Percentiles rank a stretch among this genome's conserved stretches.
phyloP scores from a whole-genome alignment of 257 asterid genomes.

The Solanum piurae region DNA sequence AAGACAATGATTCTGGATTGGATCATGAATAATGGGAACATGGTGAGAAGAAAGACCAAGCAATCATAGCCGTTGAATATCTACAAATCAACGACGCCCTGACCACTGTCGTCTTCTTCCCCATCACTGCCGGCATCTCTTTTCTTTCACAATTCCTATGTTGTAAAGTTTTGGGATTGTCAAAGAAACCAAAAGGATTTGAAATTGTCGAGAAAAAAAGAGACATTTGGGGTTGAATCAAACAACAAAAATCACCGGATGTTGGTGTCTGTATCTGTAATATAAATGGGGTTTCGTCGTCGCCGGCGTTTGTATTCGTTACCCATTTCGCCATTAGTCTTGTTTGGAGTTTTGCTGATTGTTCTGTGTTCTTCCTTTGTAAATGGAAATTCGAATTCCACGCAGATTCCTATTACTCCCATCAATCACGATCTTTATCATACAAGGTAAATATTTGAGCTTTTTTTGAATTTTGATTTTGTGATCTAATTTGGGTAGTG shows the following conservation, averaged over 20 bases:
- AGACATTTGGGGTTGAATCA: neutral
- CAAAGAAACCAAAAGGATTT: neutral
- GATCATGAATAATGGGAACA: neutral
- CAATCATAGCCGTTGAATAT: neutral
- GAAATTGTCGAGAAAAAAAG: neutral
- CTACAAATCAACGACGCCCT: neutral
- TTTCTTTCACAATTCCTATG: neutral
- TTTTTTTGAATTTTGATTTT: neutral
- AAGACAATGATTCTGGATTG: neutral
- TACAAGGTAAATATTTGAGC: conserved; percentile 34
- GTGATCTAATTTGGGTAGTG: neutral
- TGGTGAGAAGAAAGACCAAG: neutral
- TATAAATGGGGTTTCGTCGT: neutral
- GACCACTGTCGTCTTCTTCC: neutral
- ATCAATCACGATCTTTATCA: conserved; percentile 90
- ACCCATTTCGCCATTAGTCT: neutral
- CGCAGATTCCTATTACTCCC: conserved; percentile 38
- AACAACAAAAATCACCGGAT: neutral
- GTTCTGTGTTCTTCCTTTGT: conserved; percentile 9
- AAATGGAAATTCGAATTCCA: conserved; percentile 36
- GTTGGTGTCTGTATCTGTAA: neutral
- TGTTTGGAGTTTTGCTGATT: neutral
- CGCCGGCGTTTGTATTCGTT: neutral
- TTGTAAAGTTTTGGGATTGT: neutral
- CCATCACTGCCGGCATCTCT: neutral